Evolutionary conservation across 305 asterid species (phyloP).

Genomic region (Rubia peregrina): DNA sequence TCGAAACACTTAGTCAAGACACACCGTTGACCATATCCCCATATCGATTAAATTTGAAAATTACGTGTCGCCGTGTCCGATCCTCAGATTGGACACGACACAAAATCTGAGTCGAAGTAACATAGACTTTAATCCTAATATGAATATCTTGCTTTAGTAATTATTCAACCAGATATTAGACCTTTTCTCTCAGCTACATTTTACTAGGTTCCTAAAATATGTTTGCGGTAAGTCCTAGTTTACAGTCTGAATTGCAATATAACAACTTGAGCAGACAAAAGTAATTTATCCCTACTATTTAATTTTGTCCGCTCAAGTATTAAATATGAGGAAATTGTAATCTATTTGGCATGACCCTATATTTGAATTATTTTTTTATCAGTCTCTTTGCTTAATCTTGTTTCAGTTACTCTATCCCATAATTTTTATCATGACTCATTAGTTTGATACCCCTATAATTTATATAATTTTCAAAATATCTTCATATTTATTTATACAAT

Average conservation of each 20-base stretch:
- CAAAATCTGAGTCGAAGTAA: too few relatives aligned
- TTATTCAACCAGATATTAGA: background rate
- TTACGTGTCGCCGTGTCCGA: too few relatives aligned
- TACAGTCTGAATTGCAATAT: background rate
- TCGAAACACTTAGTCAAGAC: too few relatives aligned
- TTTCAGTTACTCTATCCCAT: background rate
- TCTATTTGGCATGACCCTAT: background rate
- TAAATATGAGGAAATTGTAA: background rate
- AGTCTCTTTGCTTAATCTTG: background rate
- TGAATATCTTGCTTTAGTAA: background rate
- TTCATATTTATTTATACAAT: too few relatives aligned
- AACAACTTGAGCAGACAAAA: background rate
- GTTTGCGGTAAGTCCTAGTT: background rate
- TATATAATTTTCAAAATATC: too few relatives aligned
- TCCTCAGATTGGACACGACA: too few relatives aligned
- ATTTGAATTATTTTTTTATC: background rate
- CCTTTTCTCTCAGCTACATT: background rate
- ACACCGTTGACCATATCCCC: too few relatives aligned
- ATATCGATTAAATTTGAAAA: too few relatives aligned
- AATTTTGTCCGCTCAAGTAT: too few relatives aligned
- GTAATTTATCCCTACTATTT: background rate
- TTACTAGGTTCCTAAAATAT: background rate
- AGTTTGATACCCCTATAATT: background rate
- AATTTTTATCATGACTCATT: background rate
- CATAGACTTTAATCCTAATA: too few relatives aligned